phyloP scores from a whole-genome alignment of 208 protist genomes.

The Leishmania guyanensis region DNA sequence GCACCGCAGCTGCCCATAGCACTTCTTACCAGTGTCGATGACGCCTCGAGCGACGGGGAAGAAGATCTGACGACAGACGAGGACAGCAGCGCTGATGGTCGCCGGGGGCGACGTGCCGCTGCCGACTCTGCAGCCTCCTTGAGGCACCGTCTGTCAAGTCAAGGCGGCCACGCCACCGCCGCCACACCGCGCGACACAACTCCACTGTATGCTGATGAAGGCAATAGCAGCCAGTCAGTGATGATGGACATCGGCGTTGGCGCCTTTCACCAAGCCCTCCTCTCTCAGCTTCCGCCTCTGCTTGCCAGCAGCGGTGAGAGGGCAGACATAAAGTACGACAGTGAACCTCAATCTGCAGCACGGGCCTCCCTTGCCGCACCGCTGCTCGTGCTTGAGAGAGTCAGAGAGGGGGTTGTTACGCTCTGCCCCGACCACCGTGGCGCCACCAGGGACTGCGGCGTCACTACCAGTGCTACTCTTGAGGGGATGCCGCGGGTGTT shows the following conservation, averaged over 20 bases:
- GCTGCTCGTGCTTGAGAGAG: slow-evolving; percentile 8
- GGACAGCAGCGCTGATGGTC: neutral
- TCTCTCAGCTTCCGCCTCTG: slow-evolving; percentile 36
- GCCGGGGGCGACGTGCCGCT: neutral
- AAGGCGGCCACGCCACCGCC: neutral
- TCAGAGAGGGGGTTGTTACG: slow-evolving; percentile 12
- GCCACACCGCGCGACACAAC: neutral
- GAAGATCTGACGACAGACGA: neutral
- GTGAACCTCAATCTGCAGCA: neutral
- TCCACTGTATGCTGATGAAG: slow-evolving; percentile 8
- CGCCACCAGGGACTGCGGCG: neutral
- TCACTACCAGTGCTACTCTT: neutral
- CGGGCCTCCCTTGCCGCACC: neutral
- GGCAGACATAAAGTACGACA: neutral
- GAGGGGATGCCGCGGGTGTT: slow-evolving; percentile 37
- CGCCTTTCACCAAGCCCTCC: slow-evolving; percentile 44
- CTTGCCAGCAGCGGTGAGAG: neutral
- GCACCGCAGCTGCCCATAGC: neutral
- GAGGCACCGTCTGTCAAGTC: neutral
- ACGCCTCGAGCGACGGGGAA: slow-evolving; percentile 21
- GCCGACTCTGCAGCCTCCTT: neutral
- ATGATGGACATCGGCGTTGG: slow-evolving; percentile 6
- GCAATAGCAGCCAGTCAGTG: neutral
- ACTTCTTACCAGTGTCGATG: neutral
- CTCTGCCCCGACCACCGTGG: neutral